Base-by-base conservation (phyloP, 2,329 filamentous ascomycete species). In the Ophiostoma tasmaniense region DNA sequence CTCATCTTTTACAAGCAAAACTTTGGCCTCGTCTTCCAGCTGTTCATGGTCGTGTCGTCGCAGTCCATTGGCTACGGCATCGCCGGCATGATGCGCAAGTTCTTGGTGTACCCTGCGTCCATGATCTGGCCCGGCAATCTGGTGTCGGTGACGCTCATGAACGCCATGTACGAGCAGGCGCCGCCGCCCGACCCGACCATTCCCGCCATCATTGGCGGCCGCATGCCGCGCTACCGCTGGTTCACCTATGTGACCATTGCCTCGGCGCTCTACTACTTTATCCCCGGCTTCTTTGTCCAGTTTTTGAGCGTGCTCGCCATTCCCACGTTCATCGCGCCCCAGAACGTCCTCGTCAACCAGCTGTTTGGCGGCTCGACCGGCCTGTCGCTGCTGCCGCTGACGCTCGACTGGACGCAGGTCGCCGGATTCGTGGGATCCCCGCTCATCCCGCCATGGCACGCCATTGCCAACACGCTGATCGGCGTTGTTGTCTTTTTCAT, bases 51-150 rank as follows among this genome's bases (percentile, higher is more conserved):
- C 28, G 81, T 92, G 20, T 89, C 87, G 8, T 90, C 87, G 1
- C 90, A 91, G 76, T 89, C 87, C 69, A 78, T 90, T 13, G 89
- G 88, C 0, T 90, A 90, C 73, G 88, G 89, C 1, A 85, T 90
- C 71, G 89, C 88, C 0, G 89, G 88, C 1, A 85, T 90, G 74
- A 84, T 90, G 80, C 82, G 87, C 69, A 85, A 84, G 71, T 89
- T 88, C 73, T 76, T 90, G 20, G 83, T 87, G 13, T 87, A 87
- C 73, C 86, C 86, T 3, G 87, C 88, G 0, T 85, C 89, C 11
- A 90, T 92, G 87, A 90, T 92, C 70, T 92, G 89, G 89, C 90
- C 90, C 0, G 82, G 81, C 1, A 89, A 86, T 66, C 80, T 92
- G 30, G 88, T 89, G 67, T 84, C 85, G 5, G 85, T 89, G 8